phyloP scores from a whole-genome alignment of 75 land plant genomes.

The Ceratopteris richardii region DNA sequence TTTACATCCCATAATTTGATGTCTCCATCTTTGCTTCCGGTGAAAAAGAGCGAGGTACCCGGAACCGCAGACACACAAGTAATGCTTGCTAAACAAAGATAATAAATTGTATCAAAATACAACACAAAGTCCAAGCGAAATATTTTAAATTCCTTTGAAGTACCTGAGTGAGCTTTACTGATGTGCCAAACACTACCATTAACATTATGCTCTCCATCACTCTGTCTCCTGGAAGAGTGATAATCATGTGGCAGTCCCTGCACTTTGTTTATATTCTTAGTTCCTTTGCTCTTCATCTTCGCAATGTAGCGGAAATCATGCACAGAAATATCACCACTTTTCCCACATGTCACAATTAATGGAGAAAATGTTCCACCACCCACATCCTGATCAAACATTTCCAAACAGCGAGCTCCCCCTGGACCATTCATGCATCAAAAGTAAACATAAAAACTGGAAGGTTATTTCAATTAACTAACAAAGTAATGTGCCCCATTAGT shows the following conservation, averaged over 20 bases:
- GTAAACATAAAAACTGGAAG: background rate
- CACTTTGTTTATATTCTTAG: conserved; percentile 32
- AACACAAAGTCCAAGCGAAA: background rate
- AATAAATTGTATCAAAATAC: background rate
- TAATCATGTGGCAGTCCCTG: conserved; percentile 17
- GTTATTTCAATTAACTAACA: too few species aligned
- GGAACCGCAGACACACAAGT: conserved; percentile 73
- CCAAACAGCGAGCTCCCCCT: conserved; percentile 91
- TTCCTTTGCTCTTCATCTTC: conserved; percentile 34
- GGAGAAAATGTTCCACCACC: conserved; percentile 89
- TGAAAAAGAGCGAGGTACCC: conserved; percentile 73
- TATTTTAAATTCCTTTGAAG: background rate
- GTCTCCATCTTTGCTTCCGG: conserved; percentile 96
- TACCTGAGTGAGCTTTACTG: conserved; percentile 94
- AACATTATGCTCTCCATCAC: conserved; percentile 37
- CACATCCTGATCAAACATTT: conserved; percentile 60
- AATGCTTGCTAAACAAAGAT: conserved; percentile 49
- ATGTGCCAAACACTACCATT: conserved; percentile 85
- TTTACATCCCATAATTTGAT: conserved; percentile 97
- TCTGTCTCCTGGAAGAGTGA: conserved; percentile 5
- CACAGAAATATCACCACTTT: conserved; percentile 77
- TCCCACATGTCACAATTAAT: conserved; percentile 89
- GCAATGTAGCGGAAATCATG: conserved; percentile 95
- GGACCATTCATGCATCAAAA: conserved; percentile 2
- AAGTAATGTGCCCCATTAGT: too few species aligned